Evolutionary conservation across 2,329 filamentous ascomycete genomes (phyloP).

Genomic region (Neopestalotiopsis clavispora): DNA sequence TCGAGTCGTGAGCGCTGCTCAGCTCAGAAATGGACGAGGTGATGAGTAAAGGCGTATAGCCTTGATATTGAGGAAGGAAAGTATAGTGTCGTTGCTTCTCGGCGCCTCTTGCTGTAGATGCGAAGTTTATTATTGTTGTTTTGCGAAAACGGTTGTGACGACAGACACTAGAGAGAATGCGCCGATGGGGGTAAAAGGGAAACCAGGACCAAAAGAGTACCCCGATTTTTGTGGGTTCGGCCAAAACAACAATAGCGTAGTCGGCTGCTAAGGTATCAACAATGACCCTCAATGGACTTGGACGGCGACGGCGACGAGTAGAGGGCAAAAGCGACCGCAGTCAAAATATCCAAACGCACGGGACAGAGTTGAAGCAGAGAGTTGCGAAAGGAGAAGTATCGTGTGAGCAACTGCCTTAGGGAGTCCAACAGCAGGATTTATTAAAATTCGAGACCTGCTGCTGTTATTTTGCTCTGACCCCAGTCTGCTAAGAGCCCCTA

Average conservation of each 20-base stretch:
- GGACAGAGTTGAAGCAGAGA: neutral
- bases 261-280: neutral
- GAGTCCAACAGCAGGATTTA: constrained; percentile 11
- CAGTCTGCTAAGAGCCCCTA: neutral
- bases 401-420: constrained; percentile 16
- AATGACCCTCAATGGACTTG: neutral
- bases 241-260: constrained; percentile 4
- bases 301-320: neutral
- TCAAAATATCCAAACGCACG: neutral
- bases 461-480: constrained; percentile 14
- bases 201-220: no score
- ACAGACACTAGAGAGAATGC: constrained; percentile 11
- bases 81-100: neutral
- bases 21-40: neutral
- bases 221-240: constrained; percentile 6
- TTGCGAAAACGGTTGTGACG: constrained; percentile 14
- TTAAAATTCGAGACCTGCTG: constrained; percentile 4
- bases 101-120: neutral
- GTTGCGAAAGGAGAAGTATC: constrained; percentile 7
- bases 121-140: constrained; percentile 5
- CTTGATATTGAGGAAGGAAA: neutral
- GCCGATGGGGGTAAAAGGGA: neutral
- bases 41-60: neutral
- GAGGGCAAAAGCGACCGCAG: neutral
- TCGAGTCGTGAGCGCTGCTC: neutral